Evolutionary conservation across 495 filamentous ascomycete species (phyloP), one percentile per base, ranked within the genome.

Genomic region (Trichoderma asperelloides): DNA sequence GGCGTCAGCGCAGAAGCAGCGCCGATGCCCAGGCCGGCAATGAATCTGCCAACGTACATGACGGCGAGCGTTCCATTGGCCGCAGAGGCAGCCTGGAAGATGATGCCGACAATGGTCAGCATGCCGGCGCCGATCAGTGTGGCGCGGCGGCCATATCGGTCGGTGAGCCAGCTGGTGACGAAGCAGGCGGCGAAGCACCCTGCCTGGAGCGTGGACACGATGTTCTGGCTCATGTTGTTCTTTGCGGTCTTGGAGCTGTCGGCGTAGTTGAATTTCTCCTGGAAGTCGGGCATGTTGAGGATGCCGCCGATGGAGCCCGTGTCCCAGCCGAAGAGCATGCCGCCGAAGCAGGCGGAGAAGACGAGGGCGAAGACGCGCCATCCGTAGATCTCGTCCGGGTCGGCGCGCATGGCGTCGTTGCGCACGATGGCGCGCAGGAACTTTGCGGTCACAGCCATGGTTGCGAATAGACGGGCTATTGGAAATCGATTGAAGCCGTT

Each of bases 371-470:
- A 90, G 21, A 88, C 86, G 67, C 88, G 84, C 88, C 88, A 91
- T 67, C 87, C 87, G 72, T 92, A 92, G 71, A 92, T 89, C 77
- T 92, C 86, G 63, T 81, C 82, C 23, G 88, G 87, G 67, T 89
- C 88, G 62, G 75, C 78, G 73, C 84, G 88, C 86, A 91, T 91
- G 16, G 89, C 85, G 66, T 91, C 87, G 84, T 91, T 91, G 75
- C 86, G 87, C 70, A 91, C 85, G 72, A 91, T 84, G 67, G 80
- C 82, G 71, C 78, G 81, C 43, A 91, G 74, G 65, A 90, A 64
- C 70, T 71, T 72, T 13, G 69, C 62, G 21, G 51, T 64, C 27
- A 47, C 30, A 8, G 47, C 69, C 69, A 71, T 71, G 33, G n/a
- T 67, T 63, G 68, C 18, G 8, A 45, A 18, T 37, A 33, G n/a